phyloP scores from a whole-genome alignment of 306 rosid species.

The Prunus mongolica region DNA sequence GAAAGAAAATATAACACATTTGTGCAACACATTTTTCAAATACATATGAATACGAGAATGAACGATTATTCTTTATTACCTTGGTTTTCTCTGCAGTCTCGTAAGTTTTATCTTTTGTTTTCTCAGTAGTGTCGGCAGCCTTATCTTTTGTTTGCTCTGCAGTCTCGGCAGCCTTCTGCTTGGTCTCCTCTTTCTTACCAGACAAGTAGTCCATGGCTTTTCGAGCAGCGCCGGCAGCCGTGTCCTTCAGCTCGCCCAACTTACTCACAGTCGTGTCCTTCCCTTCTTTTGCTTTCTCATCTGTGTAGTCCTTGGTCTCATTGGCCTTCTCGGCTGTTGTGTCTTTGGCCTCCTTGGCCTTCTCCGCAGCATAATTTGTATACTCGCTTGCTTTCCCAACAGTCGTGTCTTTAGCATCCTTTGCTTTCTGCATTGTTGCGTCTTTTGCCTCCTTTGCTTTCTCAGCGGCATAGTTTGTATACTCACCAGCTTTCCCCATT shows the following conservation, averaged over 20 bases:
- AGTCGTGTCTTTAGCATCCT: neutral
- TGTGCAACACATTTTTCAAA: no score
- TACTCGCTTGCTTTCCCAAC: neutral
- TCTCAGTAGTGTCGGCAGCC: constrained; percentile 31
- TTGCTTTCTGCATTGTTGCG: neutral
- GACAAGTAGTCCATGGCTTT: constrained; percentile 57
- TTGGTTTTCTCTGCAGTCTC: constrained; percentile 42
- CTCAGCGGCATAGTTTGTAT: neutral
- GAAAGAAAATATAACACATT: no score
- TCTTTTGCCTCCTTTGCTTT: constrained; percentile 20
- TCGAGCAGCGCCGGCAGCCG: constrained; percentile 55
- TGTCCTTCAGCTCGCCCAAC: constrained; percentile 60
- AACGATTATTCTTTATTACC: constrained; percentile 15
- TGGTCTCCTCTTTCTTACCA: constrained; percentile 56
- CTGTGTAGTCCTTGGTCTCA: constrained; percentile 30
- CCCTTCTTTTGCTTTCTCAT: constrained; percentile 54
- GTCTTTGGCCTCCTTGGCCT: constrained; percentile 27
- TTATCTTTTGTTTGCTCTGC: constrained; percentile 37
- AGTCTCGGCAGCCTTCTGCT: constrained; percentile 40
- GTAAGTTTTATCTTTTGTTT: constrained; percentile 36
- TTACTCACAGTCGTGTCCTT: constrained; percentile 46
- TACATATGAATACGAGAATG: no score
- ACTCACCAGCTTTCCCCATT: no score
- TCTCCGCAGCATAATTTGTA: neutral
- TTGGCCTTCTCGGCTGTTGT: constrained; percentile 2